phyloP scores from a whole-genome alignment of 306 rosid genomes.

The Quillaja saponaria region DNA sequence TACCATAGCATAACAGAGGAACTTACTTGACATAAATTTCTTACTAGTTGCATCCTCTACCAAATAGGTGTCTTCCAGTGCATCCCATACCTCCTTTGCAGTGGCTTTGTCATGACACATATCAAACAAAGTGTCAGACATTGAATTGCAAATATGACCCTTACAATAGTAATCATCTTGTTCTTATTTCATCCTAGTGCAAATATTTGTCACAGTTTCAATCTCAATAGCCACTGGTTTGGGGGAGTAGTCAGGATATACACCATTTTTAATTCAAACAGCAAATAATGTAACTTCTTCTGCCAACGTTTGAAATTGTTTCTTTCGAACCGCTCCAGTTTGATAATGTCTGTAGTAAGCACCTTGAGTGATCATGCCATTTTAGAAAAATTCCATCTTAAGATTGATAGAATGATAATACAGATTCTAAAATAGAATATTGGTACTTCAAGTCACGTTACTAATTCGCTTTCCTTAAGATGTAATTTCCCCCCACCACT shows the following conservation, averaged over 20 bases:
- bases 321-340: background rate
- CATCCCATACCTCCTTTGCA: background rate
- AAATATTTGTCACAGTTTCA: background rate
- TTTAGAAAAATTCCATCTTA: background rate
- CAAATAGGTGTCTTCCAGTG: background rate
- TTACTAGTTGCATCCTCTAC: no score
- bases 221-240: background rate
- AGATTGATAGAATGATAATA: background rate
- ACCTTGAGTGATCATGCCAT: background rate
- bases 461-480: no score
- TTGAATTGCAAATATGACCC: constrained; percentile 1
- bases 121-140: background rate
- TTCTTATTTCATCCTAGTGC: background rate
- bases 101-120: background rate
- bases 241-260: constrained; percentile 2
- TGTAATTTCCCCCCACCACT: no score
- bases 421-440: no score
- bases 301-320: background rate
- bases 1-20: background rate
- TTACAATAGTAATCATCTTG: constrained; percentile 3
- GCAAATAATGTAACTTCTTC: background rate
- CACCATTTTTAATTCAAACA: background rate
- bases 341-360: background rate
- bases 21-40: background rate
- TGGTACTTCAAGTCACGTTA: no score